A percentile compares a stretch with the other conserved stretches of the same genome.
These are phyloP conservation scores for Cryptosporidium ubiquitum DNA, from an alignment of 169 alveolate species.

Conservation along the genomic window DNA sequence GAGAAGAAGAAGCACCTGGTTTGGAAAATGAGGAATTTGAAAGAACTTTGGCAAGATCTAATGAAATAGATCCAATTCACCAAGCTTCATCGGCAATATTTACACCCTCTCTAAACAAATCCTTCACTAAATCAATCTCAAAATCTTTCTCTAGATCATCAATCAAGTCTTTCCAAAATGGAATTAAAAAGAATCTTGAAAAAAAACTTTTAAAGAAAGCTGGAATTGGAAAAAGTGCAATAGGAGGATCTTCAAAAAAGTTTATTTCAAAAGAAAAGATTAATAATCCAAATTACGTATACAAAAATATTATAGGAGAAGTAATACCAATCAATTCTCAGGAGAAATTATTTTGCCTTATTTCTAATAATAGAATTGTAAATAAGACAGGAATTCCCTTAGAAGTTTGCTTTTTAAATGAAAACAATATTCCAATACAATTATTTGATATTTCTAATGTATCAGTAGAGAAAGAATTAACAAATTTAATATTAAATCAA, in stretches of 20 bases:
- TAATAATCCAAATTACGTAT: neutral
- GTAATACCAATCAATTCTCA: slow-evolving; percentile 11
- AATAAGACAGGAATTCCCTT: slow-evolving; percentile 57
- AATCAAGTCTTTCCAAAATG: slow-evolving; percentile 45
- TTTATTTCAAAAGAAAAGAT: neutral
- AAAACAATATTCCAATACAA: slow-evolving; percentile 50
- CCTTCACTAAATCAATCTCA: slow-evolving; percentile 15
- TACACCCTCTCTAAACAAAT: slow-evolving; percentile 12
- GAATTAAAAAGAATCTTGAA: slow-evolving; percentile 22
- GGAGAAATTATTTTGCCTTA: slow-evolving; percentile 35
- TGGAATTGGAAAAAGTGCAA: neutral
- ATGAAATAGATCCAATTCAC: too few species aligned
- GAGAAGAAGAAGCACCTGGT: neutral
- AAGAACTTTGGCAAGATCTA: too few species aligned
- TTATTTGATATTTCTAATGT: slow-evolving; percentile 54
- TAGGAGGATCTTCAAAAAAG: neutral
- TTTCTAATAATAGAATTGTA: slow-evolving; percentile 40
- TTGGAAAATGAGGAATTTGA: neutral
- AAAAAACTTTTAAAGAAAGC: slow-evolving; percentile 3
- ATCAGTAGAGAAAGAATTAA: neutral
- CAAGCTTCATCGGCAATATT: too few species aligned
- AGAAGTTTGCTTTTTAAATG: slow-evolving; percentile 52
- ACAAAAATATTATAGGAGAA: slow-evolving; percentile 29
- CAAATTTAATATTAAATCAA: slow-evolving; percentile 26
- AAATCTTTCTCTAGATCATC: slow-evolving; percentile 40